phyloP scores from a whole-genome alignment of 495 filamentous ascomycete genomes.

The Aspergillus haitiensis region DNA sequence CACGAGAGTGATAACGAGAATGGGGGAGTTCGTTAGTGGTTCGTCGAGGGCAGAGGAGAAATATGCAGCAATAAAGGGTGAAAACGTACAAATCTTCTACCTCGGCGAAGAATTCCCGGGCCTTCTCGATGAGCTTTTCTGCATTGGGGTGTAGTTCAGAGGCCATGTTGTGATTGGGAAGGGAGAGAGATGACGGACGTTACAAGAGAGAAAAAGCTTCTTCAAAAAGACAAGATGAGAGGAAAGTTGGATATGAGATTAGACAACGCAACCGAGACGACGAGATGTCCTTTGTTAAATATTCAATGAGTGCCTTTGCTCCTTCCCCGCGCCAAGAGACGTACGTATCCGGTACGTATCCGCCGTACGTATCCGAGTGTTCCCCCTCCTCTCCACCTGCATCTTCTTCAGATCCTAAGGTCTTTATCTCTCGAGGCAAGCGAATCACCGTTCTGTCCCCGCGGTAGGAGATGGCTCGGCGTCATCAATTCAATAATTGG shows the following conservation, averaged over 20 bases:
- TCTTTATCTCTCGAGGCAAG: not conserved
- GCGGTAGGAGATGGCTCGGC: not conserved
- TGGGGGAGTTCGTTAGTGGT: not conserved
- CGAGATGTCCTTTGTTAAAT: not conserved
- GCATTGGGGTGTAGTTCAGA: conserved; percentile 31
- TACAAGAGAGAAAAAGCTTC: no score
- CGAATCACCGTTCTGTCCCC: not conserved
- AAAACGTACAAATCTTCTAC: conserved; percentile 41
- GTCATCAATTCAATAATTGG: no score
- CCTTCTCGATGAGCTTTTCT: conserved; percentile 37
- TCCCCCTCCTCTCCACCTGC: not conserved
- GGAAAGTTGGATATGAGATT: not conserved
- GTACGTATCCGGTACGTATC: conserved; percentile 9
- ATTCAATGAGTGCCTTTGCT: not conserved
- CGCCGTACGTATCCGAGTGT: conserved; percentile 8
- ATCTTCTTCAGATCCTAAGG: not conserved
- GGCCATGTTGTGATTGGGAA: not conserved
- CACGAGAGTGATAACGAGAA: not conserved
- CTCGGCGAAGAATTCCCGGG: conserved; percentile 43
- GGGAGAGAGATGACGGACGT: no score
- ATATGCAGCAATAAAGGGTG: no score
- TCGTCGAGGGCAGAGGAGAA: not conserved
- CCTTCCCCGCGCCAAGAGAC: not conserved
- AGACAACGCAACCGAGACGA: not conserved
- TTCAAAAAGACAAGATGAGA: not conserved